Percentiles rank a stretch among this genome's conserved stretches.
Evolutionary conservation across 106 monocot species (phyloP).

Genomic region (Cymbidium sinense): DNA sequence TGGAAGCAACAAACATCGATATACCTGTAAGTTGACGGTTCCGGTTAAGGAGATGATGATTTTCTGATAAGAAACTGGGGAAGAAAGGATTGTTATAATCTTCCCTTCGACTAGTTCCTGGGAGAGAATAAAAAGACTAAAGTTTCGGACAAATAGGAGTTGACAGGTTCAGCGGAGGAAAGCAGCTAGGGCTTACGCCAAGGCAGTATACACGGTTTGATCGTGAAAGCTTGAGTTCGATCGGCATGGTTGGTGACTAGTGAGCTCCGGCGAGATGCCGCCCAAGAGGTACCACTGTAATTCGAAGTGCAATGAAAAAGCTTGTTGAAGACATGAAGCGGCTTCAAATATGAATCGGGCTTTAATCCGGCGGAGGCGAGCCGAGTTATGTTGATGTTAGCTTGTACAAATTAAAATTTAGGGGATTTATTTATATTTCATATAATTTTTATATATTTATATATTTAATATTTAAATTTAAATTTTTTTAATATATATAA

Average conservation of each 20-base stretch:
- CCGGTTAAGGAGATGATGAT: conserved; percentile 28
- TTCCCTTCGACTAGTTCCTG: conserved; percentile 37
- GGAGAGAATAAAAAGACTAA: not conserved
- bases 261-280: conserved; percentile 2
- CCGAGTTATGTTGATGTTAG: too few relatives aligned
- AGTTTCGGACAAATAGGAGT: too few relatives aligned
- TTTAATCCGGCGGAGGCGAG: too few relatives aligned
- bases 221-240: conserved; percentile 40
- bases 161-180: too few relatives aligned
- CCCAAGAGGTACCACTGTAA: not conserved
- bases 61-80: conserved; percentile 28
- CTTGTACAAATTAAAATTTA: too few relatives aligned
- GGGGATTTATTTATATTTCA: too few relatives aligned
- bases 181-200: conserved; percentile 15
- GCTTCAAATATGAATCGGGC: not conserved
- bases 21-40: conserved; percentile 37
- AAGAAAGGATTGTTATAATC: conserved; percentile 19
- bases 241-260: conserved; percentile 15
- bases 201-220: conserved; percentile 28
- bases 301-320: not conserved
- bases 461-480: too few relatives aligned
- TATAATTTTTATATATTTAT: too few relatives aligned
- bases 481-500: too few relatives aligned
- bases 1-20: too few relatives aligned
- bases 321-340: not conserved